A percentile compares a stretch with the other conserved stretches of the same genome.
phyloP scores from a whole-genome alignment of 1,284 basidiomycete species.

The Trametes sp. region DNA sequence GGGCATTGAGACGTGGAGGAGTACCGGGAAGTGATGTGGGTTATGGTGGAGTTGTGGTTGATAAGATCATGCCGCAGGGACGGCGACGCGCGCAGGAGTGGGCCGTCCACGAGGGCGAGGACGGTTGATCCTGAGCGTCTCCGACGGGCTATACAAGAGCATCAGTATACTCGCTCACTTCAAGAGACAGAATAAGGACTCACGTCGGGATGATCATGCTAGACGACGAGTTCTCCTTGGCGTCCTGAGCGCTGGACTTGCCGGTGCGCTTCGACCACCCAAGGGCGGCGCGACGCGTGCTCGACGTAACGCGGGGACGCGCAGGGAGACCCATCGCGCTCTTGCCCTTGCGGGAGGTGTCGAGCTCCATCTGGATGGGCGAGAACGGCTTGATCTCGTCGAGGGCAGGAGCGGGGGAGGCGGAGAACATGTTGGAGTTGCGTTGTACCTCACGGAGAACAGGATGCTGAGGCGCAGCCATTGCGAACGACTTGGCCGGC shows the following conservation, averaged over 20 bases:
- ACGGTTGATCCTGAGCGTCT: conserved; percentile 69
- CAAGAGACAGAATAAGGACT: conserved; percentile 39
- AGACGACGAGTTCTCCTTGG: conserved; percentile 60
- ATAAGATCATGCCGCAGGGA: conserved; percentile 31
- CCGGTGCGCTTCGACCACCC: conserved; percentile 68
- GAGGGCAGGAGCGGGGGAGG: conserved; percentile 47
- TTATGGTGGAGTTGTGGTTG: conserved; percentile 9
- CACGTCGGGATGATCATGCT: conserved; percentile 60
- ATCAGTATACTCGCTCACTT: conserved; percentile 4
- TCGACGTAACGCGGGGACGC: conserved; percentile 62
- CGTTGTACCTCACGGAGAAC: conserved; percentile 42
- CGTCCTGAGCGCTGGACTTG: conserved; percentile 35
- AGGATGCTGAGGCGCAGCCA: conserved; percentile 24
- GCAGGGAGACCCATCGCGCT: conserved; percentile 44
- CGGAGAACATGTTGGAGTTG: conserved; percentile 44
- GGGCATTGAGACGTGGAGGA: conserved; percentile 16
- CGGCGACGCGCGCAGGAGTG: conserved; percentile 49
- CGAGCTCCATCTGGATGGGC: conserved; percentile 43
- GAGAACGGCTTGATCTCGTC: conserved; percentile 53
- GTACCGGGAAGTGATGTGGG: conserved; percentile 8
- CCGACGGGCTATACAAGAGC: conserved; percentile 55
- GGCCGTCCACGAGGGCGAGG: conserved; percentile 68
- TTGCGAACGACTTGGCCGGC: conserved; percentile 27
- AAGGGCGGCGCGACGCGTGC: conserved; percentile 59
- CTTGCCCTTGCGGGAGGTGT: conserved; percentile 37